Conservation (phyloP, 257 asterid genomes). For the Fraxinus cuspidata region DNA sequence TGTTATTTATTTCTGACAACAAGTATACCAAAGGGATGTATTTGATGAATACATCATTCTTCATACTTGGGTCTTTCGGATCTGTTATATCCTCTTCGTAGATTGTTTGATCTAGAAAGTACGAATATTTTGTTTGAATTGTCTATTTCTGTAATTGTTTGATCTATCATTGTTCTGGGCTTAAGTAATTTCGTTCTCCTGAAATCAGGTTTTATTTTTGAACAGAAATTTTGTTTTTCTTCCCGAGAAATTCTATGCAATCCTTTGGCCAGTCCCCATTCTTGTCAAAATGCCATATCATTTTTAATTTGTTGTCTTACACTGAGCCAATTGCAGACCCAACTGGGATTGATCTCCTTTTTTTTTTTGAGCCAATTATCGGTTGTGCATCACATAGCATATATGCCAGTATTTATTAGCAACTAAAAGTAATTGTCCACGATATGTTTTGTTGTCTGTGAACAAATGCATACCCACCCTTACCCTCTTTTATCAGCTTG, state of each 20-base stretch:
- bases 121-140: background rate
- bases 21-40: background rate
- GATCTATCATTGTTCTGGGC: background rate
- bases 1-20: background rate
- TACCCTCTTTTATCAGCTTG: constrained; percentile 46
- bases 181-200: background rate
- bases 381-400: background rate
- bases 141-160: background rate
- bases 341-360: background rate
- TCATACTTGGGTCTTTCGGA: constrained; percentile 8
- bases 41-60: background rate
- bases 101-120: background rate
- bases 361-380: background rate
- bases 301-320: background rate
- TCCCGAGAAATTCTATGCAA: background rate
- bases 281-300: background rate
- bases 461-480: constrained; percentile 5
- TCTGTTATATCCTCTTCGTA: constrained; percentile 8
- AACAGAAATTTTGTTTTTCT: background rate
- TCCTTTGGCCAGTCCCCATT: background rate
- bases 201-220: background rate
- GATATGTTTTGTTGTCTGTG: constrained; percentile 6
- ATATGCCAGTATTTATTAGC: background rate
- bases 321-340: background rate
- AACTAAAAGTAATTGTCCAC: background rate